Conservation (phyloP, 495 filamentous ascomycete genomes). For the Penicillium waksmanii region DNA sequence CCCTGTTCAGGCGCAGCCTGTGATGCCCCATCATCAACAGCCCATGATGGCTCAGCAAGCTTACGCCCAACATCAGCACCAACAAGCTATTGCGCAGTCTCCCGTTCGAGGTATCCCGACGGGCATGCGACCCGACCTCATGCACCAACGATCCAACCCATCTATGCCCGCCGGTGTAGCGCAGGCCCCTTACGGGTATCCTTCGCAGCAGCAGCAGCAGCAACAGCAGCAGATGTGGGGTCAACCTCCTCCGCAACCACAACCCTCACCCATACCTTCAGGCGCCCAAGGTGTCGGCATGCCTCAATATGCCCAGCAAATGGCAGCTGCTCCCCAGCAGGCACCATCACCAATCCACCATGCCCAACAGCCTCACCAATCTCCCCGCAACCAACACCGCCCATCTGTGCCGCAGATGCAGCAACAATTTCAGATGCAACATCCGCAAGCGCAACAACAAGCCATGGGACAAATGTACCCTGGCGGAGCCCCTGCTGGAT, state of each 20-base stretch:
- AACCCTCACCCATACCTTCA: conserved; percentile 50
- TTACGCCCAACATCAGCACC: conserved; percentile 42
- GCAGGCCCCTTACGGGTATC: conserved; percentile 52
- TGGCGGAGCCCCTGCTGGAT: conserved; percentile 38
- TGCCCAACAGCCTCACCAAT: conserved; percentile 50
- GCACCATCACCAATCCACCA: conserved; percentile 49
- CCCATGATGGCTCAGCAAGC: conserved; percentile 46
- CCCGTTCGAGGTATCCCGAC: conserved; percentile 47
- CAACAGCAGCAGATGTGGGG: conserved; percentile 56
- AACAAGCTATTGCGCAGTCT: conserved; percentile 47
- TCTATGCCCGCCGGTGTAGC: conserved; percentile 42
- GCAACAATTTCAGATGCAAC: conserved; percentile 52
- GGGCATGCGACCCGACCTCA: conserved; percentile 48
- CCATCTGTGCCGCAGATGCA: conserved; percentile 46
- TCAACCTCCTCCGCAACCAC: conserved; percentile 58
- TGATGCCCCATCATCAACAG: conserved; percentile 38
- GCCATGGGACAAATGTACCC: conserved; percentile 52
- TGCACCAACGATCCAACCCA: conserved; percentile 51
- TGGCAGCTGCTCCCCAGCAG: conserved; percentile 43
- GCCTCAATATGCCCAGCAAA: conserved; percentile 49
- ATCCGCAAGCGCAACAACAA: conserved; percentile 63
- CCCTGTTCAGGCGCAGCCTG: conserved; percentile 41
- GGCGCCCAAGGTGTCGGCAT: conserved; percentile 46
- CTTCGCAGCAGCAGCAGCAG: conserved; percentile 50
- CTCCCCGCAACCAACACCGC: conserved; percentile 51